Base-by-base conservation (phyloP, 2,329 filamentous ascomycete species). In the Neopestalotiopsis clavispora region DNA sequence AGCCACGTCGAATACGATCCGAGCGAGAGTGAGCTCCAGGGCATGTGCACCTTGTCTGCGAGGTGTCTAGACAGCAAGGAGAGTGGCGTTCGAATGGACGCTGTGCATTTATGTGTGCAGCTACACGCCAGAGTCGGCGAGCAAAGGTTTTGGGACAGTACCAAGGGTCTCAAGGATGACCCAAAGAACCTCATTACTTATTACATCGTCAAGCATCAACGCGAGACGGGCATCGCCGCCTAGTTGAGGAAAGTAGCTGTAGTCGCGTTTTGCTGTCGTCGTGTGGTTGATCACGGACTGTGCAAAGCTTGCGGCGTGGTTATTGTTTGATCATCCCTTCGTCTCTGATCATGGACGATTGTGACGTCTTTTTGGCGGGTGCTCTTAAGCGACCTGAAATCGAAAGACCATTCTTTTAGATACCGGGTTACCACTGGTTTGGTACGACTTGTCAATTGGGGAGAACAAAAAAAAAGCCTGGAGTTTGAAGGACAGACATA, bases 131-230 rank as follows among this genome's bases (percentile, higher is more conserved):
- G 87, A 12, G 84, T 91, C 9, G 89, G 89, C 13, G 89, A 91
- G 67, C 79, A 75, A 10, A 76, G 75, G 38, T 95, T 95, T 77
- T 95, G 92, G 92, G 86, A 86, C 42, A 85, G 86, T 30, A 84
- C 94, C 74, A 87, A 84, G 68, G 86, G 82, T 10, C 85, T 92
- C 40, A 87, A 88, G 75, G 92, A 94, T 72, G 92, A 93, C 72
- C 89, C 92, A 28, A 89, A 94, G 83, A 94, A 91, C 73, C 79
- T 95, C 70, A 90, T 95, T 74, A 94, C 91, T 10, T 95, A 95
- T 77, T 95, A 94, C 78, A 91, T 94, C 75, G 92, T 92, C 56
- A 91, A 91, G 84, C 85, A 86, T 77, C 89, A 91, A 79, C 82
- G 89, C 66, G 89, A 91, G 79, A 71, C 23, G 28, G 56, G 30